Percentiles rank a stretch among this genome's conserved stretches.
These are phyloP conservation scores for Tanozyma kutaoensis DNA, from an alignment of 805 yeast species.

Conservation along the genomic window DNA sequence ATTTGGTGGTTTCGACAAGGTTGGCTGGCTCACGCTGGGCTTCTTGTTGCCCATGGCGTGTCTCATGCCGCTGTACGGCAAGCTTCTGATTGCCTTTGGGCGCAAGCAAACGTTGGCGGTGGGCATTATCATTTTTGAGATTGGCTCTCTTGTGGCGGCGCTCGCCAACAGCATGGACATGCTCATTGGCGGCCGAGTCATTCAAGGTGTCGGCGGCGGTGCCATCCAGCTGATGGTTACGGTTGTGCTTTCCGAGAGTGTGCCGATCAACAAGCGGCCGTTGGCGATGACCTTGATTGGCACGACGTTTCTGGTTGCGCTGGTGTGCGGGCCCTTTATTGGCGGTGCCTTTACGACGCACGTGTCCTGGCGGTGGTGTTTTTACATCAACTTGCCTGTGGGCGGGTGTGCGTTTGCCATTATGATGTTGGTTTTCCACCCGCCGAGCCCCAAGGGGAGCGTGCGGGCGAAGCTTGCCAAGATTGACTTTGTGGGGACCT, in stretches of 20 bases:
- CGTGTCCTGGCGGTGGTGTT: slow-evolving; percentile 68
- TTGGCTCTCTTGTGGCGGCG: slow-evolving; percentile 52
- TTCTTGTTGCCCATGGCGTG: slow-evolving; percentile 41
- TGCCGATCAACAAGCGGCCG: slow-evolving; percentile 29
- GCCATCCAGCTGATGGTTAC: slow-evolving; percentile 46
- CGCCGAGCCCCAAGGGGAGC: slow-evolving; percentile 31
- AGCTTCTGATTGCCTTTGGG: slow-evolving; percentile 42
- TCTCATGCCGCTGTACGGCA: slow-evolving; percentile 45
- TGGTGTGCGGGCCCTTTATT: slow-evolving; percentile 47
- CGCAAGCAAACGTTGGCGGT: slow-evolving; percentile 35
- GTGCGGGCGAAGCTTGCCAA: slow-evolving; percentile 22
- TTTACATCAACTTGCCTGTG: slow-evolving; percentile 54
- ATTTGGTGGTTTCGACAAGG: slow-evolving; percentile 34
- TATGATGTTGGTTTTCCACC: slow-evolving; percentile 28
- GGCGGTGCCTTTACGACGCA: slow-evolving; percentile 54
- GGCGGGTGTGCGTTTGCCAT: slow-evolving; percentile 37
- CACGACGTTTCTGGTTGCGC: slow-evolving; percentile 33
- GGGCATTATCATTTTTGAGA: slow-evolving; percentile 41
- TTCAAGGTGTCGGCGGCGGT: slow-evolving; percentile 64
- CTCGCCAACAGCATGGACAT: slow-evolving; percentile 39
- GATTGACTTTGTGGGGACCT: slow-evolving; percentile 38
- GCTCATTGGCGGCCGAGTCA: slow-evolving; percentile 56
- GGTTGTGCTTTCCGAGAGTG: slow-evolving; percentile 44
- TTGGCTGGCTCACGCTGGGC: slow-evolving; percentile 49
- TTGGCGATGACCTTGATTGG: slow-evolving; percentile 25